phyloP scores from a whole-genome alignment of 768 basidiomycete species.

The Phlegmacium glaucopus region DNA sequence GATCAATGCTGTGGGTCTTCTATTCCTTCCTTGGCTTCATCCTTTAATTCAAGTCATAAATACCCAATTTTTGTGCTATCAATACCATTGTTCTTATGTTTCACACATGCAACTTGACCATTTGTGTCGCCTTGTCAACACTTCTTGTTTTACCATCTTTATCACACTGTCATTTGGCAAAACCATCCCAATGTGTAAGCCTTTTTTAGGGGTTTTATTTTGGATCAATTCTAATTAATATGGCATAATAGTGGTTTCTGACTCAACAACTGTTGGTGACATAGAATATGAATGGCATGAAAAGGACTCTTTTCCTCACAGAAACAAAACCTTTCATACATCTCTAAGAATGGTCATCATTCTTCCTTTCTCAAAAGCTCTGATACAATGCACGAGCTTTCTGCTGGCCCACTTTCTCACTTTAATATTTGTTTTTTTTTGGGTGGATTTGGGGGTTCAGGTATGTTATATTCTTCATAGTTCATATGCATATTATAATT shows the following conservation, averaged over 20 bases:
- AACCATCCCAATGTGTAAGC: background rate
- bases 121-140: background rate
- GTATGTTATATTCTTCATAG: background rate
- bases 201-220: background rate
- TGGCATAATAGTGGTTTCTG: background rate
- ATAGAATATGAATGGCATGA: background rate
- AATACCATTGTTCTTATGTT: background rate
- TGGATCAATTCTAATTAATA: background rate
- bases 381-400: slow-evolving; percentile 53
- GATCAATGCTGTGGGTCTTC: background rate
- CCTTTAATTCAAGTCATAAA: background rate
- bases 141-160: background rate
- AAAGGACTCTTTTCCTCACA: background rate
- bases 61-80: background rate
- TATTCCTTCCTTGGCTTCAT: background rate
- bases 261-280: background rate
- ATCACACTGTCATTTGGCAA: no score
- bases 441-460: background rate
- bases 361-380: background rate
- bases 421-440: background rate
- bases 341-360: background rate
- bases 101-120: background rate
- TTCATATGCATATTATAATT: background rate
- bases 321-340: background rate
- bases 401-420: background rate